Conservation (phyloP, 2,329 filamentous ascomycete genomes). For the Fusarium succisae region DNA sequence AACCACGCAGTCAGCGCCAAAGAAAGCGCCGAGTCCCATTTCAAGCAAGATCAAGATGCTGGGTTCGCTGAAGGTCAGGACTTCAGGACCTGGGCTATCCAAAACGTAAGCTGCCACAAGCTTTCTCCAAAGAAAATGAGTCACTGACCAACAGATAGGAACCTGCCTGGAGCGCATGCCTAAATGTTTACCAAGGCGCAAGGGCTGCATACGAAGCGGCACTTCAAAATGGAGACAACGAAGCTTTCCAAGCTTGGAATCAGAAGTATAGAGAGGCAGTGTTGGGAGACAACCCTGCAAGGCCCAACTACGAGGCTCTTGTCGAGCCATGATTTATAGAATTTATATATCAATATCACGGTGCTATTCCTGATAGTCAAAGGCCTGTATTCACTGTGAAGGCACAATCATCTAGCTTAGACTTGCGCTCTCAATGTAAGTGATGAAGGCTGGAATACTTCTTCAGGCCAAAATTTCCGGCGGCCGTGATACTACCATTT, state of each 20-base stretch:
- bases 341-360: fast-evolving
- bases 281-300: background rate
- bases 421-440: too few relatives aligned
- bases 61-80: fast-evolving
- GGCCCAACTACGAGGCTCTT: fast-evolving
- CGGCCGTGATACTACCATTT: too few relatives aligned
- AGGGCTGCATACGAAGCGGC: background rate
- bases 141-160: background rate
- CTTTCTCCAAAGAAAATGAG: fast-evolving
- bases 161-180: fast-evolving
- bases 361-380: fast-evolving
- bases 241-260: background rate
- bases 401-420: too few relatives aligned
- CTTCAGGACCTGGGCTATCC: fast-evolving
- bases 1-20: fast-evolving
- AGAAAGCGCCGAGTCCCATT: background rate
- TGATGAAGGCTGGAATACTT: too few relatives aligned
- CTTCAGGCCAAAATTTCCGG: too few relatives aligned
- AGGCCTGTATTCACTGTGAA: too few relatives aligned
- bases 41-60: fast-evolving
- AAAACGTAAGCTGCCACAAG: background rate
- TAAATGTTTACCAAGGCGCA: fast-evolving
- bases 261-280: background rate
- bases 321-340: background rate
- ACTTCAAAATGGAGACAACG: background rate